These are phyloP conservation scores for Moricandia moricandioides DNA, from an alignment of 345 rosid genomes.

Conservation along the genomic window DNA sequence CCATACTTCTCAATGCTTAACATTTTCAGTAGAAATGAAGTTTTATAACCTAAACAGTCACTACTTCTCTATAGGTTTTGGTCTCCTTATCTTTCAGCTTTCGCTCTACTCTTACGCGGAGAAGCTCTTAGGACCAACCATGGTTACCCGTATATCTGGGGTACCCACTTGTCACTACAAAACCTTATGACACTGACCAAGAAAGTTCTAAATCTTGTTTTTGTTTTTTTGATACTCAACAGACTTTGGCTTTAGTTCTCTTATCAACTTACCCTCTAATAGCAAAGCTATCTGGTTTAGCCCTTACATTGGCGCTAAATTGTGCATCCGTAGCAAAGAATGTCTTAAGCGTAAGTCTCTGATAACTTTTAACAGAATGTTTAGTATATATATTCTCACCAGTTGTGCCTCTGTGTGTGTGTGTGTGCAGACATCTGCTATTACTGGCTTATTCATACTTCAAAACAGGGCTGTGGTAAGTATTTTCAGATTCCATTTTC, in stretches of 20 bases:
- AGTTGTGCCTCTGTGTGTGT: neutral
- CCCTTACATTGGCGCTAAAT: neutral
- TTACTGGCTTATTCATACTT: neutral
- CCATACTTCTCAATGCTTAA: neutral
- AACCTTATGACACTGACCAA: neutral
- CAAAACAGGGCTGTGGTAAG: neutral
- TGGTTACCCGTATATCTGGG: neutral
- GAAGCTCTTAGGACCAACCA: neutral
- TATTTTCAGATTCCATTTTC: neutral
- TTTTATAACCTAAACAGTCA: neutral
- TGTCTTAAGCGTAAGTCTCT: neutral
- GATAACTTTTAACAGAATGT: neutral
- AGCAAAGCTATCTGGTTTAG: neutral
- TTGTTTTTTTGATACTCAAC: neutral
- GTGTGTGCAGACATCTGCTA: neutral
- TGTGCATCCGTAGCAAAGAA: neutral
- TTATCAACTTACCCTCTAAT: neutral
- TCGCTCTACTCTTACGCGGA: neutral
- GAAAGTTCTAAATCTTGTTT: neutral
- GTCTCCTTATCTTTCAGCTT: neutral
- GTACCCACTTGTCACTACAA: neutral
- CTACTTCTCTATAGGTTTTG: neutral
- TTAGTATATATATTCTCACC: neutral
- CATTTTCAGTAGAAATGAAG: neutral
- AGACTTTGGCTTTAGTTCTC: neutral